Evolutionary conservation across 768 basidiomycete species (phyloP).

Genomic region (Leccinellum albellum): DNA sequence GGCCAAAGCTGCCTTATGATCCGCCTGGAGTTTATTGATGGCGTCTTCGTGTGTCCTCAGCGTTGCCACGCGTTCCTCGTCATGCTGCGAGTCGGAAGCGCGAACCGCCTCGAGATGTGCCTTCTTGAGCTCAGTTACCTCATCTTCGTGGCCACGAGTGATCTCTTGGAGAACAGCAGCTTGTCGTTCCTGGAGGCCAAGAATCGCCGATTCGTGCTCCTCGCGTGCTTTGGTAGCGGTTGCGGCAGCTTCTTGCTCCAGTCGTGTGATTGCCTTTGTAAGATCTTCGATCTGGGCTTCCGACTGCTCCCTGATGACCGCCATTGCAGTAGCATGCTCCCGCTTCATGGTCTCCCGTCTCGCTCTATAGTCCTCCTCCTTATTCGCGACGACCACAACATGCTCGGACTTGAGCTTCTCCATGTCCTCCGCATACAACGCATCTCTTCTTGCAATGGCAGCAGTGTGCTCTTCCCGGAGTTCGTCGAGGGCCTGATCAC

Average conservation of each 20-base stretch:
- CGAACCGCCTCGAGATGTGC: constrained; percentile 43
- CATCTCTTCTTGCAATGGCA: constrained; percentile 64
- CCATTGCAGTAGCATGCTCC: constrained; percentile 35
- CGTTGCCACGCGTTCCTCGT: constrained; percentile 36
- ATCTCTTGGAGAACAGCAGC: constrained; percentile 50
- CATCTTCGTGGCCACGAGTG: constrained; percentile 53
- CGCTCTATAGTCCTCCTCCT: constrained; percentile 56
- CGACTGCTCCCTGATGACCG: constrained; percentile 30
- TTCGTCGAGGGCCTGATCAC: constrained; percentile 54
- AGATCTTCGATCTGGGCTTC: constrained; percentile 55
- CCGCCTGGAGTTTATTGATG: constrained; percentile 36
- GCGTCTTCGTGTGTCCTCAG: constrained; percentile 43
- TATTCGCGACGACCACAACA: constrained; percentile 45
- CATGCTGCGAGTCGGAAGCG: constrained; percentile 26
- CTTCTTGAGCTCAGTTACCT: constrained; percentile 45
- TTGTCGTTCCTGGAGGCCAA: constrained; percentile 52
- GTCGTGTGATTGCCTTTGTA: constrained; percentile 51
- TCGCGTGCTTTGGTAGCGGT: constrained; percentile 37
- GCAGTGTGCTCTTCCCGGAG: constrained; percentile 72
- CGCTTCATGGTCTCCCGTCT: constrained; percentile 30
- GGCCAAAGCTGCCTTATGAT: constrained; percentile 47
- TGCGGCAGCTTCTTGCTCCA: constrained; percentile 43
- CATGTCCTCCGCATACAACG: constrained; percentile 59
- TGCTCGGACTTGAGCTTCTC: constrained; percentile 67
- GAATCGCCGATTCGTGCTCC: constrained; percentile 48